Conservation (phyloP, 306 rosid species). For the Corylus americana region DNA sequence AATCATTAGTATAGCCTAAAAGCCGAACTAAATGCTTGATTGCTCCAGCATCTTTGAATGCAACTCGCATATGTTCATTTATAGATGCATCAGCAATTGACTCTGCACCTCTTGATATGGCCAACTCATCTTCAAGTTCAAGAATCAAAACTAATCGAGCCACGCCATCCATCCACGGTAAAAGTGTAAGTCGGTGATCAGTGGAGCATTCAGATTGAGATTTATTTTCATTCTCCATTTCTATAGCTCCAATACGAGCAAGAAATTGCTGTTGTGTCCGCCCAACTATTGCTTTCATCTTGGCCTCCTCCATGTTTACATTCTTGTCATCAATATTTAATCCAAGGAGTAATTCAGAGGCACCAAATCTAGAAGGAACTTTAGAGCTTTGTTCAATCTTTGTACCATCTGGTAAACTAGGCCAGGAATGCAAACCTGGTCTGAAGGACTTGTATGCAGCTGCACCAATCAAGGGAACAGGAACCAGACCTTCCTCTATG, state of each 20-base stretch:
- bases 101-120: conserved; percentile 61
- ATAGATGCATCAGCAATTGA: conserved; percentile 76
- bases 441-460: conserved; percentile 76
- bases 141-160: conserved; percentile 82
- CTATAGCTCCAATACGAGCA: conserved; percentile 81
- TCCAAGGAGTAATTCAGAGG: conserved; percentile 80
- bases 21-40: conserved; percentile 62
- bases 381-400: conserved; percentile 58
- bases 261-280: conserved; percentile 77
- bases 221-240: conserved; percentile 42
- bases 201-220: conserved; percentile 48
- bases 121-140: conserved; percentile 67
- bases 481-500: conserved; percentile 85
- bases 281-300: conserved; percentile 68
- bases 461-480: conserved; percentile 80
- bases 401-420: conserved; percentile 81
- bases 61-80: conserved; percentile 72
- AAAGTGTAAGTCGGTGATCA: conserved; percentile 49
- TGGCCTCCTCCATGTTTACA: conserved; percentile 63
- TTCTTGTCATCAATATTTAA: conserved; percentile 56
- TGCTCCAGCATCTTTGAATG: conserved; percentile 95
- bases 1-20: conserved; percentile 44
- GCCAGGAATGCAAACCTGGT: conserved; percentile 61
- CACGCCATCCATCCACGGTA: conserved; percentile 85
- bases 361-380: conserved; percentile 74